These are phyloP conservation scores for Chondrus crispus DNA, from an alignment of 23 red algal genomes.

Conservation along the genomic window DNA sequence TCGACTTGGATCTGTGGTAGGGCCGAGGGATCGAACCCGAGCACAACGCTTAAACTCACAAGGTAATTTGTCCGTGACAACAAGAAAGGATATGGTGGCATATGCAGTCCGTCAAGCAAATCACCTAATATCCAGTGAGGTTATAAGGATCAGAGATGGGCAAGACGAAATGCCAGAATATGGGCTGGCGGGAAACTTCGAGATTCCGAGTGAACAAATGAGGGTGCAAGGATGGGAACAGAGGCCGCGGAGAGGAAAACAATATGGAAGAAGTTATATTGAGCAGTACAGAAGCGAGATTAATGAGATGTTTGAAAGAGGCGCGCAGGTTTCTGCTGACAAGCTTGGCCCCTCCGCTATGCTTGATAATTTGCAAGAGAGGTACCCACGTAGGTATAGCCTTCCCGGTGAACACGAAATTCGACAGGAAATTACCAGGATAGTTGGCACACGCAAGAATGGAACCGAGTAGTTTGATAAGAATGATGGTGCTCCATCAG, in stretches of 20 bases:
- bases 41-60: neutral
- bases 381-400: neutral
- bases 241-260: neutral
- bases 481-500: neutral
- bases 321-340: neutral
- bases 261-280: neutral
- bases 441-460: neutral
- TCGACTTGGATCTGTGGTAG: neutral
- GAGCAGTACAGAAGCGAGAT: neutral
- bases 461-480: too few relatives aligned
- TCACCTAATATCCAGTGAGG: neutral
- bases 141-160: neutral
- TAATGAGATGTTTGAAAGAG: neutral
- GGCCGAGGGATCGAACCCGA: neutral
- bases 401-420: neutral
- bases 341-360: neutral
- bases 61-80: neutral
- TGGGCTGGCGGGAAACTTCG: neutral
- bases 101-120: neutral
- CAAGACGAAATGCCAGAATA: neutral
- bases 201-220: neutral
- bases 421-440: neutral
- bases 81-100: neutral
- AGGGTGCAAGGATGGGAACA: neutral
- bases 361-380: neutral